These are phyloP conservation scores for Collybia nuda DNA, from an alignment of 768 basidiomycete genomes.

Conservation along the genomic window DNA sequence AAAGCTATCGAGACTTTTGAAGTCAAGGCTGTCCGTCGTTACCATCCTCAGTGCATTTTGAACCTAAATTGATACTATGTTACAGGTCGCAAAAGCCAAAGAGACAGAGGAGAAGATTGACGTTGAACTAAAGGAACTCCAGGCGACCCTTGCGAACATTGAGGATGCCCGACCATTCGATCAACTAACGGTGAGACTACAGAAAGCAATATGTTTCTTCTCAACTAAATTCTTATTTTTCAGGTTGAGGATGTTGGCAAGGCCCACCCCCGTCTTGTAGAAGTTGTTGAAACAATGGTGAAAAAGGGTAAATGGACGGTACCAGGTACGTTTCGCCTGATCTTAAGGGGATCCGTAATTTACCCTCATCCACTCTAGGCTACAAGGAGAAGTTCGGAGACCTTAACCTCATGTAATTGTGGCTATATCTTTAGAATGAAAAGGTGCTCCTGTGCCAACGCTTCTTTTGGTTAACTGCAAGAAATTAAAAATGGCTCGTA, in stretches of 20 bases:
- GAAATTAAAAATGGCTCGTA: too few relatives aligned
- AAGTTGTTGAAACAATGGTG: slow-evolving; percentile 92
- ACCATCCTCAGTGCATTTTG: slow-evolving; percentile 3
- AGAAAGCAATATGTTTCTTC: neutral
- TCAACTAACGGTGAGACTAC: slow-evolving; percentile 73
- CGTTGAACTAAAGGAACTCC: slow-evolving; percentile 85
- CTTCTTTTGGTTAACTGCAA: neutral
- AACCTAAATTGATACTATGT: neutral
- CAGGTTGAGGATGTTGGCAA: slow-evolving; percentile 87
- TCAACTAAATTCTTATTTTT: slow-evolving; percentile 1
- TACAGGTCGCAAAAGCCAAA: slow-evolving; percentile 83
- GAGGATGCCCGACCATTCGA: slow-evolving; percentile 97
- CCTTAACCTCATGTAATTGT: slow-evolving; percentile 80
- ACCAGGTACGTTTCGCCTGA: slow-evolving; percentile 58
- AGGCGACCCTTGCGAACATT: slow-evolving; percentile 93
- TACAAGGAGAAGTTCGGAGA: slow-evolving; percentile 98
- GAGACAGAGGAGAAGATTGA: slow-evolving; percentile 91
- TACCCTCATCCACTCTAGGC: slow-evolving; percentile 36
- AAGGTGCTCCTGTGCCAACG: slow-evolving; percentile 2
- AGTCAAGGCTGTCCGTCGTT: slow-evolving; percentile 75
- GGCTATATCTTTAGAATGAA: slow-evolving; percentile 11
- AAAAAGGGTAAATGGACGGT: slow-evolving; percentile 99
- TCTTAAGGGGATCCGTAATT: neutral
- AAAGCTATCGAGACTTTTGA: slow-evolving; percentile 98
- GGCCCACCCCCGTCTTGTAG: slow-evolving; percentile 89